phyloP scores from a whole-genome alignment of 2,329 filamentous ascomycete genomes.

The Fonsecaea monophora region DNA sequence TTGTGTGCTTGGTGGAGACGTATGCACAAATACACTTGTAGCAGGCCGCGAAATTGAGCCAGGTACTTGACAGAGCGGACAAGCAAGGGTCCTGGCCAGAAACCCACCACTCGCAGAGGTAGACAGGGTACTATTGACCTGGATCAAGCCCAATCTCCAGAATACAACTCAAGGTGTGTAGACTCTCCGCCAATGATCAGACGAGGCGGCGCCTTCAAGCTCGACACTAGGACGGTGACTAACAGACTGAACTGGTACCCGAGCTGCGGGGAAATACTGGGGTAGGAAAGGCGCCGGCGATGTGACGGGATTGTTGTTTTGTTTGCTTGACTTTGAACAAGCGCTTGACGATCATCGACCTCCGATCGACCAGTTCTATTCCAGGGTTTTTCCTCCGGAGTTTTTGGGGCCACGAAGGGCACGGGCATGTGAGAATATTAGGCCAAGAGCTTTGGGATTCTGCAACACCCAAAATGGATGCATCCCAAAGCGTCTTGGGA shows the following conservation, averaged over 20 bases:
- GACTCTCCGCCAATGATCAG: slow-evolving; percentile 24
- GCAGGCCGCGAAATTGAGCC: slow-evolving; percentile 29
- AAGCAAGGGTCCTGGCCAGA: slow-evolving; percentile 20
- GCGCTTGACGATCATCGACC: neutral
- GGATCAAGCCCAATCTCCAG: slow-evolving; percentile 28
- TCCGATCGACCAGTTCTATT: slow-evolving; percentile 1
- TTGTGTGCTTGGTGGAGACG: slow-evolving; percentile 19
- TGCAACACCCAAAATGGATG: neutral
- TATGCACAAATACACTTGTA: slow-evolving; percentile 6
- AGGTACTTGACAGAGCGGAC: slow-evolving; percentile 19
- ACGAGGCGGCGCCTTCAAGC: slow-evolving; percentile 24
- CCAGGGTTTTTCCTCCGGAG: neutral
- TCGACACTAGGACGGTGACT: slow-evolving; percentile 28
- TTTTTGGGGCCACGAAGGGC: neutral
- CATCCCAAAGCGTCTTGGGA: neutral
- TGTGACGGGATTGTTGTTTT: slow-evolving; percentile 10
- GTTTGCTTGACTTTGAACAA: neutral
- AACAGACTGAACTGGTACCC: slow-evolving; percentile 9
- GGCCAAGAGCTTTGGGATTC: neutral
- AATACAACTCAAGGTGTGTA: neutral
- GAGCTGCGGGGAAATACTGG: slow-evolving; percentile 38
- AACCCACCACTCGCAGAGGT: slow-evolving; percentile 26
- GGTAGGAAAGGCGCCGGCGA: slow-evolving; percentile 26
- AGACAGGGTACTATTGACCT: slow-evolving; percentile 10
- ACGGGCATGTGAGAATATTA: neutral